Evolutionary conservation across 768 basidiomycete genomes (phyloP).

Genomic region (Ramaria rubella): DNA sequence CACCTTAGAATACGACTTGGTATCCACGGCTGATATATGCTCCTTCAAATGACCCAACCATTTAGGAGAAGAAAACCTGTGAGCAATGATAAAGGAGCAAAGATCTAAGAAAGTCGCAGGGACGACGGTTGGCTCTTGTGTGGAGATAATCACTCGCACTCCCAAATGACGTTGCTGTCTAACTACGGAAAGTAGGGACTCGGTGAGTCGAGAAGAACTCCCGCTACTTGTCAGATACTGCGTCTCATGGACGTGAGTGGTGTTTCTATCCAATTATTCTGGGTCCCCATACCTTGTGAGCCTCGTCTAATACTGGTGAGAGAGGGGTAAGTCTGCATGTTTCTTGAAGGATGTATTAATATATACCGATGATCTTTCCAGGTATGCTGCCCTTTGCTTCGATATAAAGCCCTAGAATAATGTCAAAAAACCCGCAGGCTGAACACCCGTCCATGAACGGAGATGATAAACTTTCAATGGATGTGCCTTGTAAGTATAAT

Average conservation of each 20-base stretch:
- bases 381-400: conserved; percentile 32
- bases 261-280: background rate
- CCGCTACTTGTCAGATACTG: conserved; percentile 53
- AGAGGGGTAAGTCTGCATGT: conserved; percentile 53
- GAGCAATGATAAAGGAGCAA: conserved; percentile 58
- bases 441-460: conserved; percentile 63
- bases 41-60: conserved; percentile 69
- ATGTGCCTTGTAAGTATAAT: background rate
- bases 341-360: background rate
- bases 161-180: conserved; percentile 67
- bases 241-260: background rate
- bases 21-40: conserved; percentile 37
- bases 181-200: conserved; percentile 49
- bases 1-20: background rate
- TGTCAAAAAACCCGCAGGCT: conserved; percentile 67
- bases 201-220: conserved; percentile 45
- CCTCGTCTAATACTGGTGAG: conserved; percentile 63
- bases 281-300: conserved; percentile 37
- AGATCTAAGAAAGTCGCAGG: conserved; percentile 62
- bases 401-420: conserved; percentile 57
- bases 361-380: background rate
- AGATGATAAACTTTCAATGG: conserved; percentile 47
- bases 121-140: conserved; percentile 73
- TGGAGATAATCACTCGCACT: conserved; percentile 68
- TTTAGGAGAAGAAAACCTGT: conserved; percentile 67